Conservation (phyloP, 768 basidiomycete genomes). For the Obba rivulosa region DNA sequence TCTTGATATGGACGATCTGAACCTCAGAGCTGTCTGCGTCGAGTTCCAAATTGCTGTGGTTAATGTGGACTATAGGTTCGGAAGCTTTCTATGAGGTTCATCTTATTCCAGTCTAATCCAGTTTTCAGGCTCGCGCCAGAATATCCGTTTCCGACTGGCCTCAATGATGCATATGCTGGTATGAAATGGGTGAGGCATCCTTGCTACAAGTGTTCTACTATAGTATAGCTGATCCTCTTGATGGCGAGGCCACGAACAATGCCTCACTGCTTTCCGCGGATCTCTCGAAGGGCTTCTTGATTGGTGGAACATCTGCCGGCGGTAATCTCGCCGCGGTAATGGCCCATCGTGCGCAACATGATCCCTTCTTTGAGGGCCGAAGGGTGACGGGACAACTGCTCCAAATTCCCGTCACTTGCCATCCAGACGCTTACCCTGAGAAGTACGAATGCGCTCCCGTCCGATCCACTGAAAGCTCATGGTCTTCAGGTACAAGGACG, state of each 20-base stretch:
- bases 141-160: constrained; percentile 16
- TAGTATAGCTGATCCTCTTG: not conserved
- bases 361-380: constrained; percentile 13
- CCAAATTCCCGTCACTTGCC: constrained; percentile 13
- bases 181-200: constrained; percentile 20
- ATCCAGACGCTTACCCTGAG: constrained; percentile 14
- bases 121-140: constrained; percentile 21
- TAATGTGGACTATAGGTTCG: constrained; percentile 14
- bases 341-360: constrained; percentile 16
- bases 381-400: constrained; percentile 22
- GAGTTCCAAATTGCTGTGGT: constrained; percentile 15
- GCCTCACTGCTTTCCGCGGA: constrained; percentile 5
- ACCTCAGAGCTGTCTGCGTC: constrained; percentile 12
- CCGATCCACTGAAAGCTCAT: not conserved
- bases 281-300: constrained; percentile 14
- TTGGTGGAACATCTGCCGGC: constrained; percentile 19
- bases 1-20: constrained; percentile 14
- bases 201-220: not conserved
- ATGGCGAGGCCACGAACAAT: constrained; percentile 2
- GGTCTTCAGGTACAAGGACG: constrained; percentile 10
- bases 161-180: constrained; percentile 18
- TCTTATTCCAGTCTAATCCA: not conserved
- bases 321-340: constrained; percentile 16
- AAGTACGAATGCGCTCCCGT: constrained; percentile 1
- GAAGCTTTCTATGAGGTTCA: not conserved